Evolutionary conservation across 176 grass and related monocot species (phyloP).

Genomic region (Elymus sibiricus): DNA sequence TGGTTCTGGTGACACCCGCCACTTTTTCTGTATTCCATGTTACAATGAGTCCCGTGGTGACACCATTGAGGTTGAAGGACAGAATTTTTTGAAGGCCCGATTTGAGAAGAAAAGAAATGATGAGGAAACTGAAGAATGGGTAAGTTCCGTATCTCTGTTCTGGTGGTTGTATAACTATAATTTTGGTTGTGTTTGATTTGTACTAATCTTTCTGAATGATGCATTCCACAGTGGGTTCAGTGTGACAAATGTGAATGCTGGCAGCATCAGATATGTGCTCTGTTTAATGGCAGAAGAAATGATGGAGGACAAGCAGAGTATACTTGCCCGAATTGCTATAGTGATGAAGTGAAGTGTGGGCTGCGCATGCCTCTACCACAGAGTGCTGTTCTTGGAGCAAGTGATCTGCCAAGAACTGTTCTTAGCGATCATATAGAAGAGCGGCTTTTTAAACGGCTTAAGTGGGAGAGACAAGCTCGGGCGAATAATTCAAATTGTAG

Average conservation of each 20-base stretch:
- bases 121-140: conserved; percentile 99
- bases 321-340: conserved; percentile 92
- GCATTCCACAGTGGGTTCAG: conserved; percentile 86
- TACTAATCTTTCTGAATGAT: conserved; percentile 37
- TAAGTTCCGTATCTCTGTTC: conserved; percentile 42
- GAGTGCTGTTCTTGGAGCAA: conserved; percentile 98
- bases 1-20: conserved; percentile 79
- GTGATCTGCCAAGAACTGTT: conserved; percentile 90
- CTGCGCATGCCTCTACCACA: conserved; percentile 88
- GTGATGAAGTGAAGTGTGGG: conserved; percentile 77
- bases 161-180: conserved; percentile 4
- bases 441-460: conserved; percentile 75
- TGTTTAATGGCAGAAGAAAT: conserved; percentile 97
- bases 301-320: conserved; percentile 97
- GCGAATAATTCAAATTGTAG: conserved; percentile 58
- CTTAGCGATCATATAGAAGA: conserved; percentile 97
- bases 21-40: conserved; percentile 89
- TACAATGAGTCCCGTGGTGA: conserved; percentile 95
- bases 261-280: conserved; percentile 98
- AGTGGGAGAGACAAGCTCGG: conserved; percentile 74
- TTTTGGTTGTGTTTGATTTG: conserved; percentile 9
- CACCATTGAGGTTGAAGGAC: conserved; percentile 79
- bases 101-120: conserved; percentile 98
- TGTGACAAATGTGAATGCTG: conserved; percentile 99
- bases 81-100: conserved; percentile 51